phyloP scores from a whole-genome alignment of 352 stramenopile species.

The Phytophthora kernoviae region DNA sequence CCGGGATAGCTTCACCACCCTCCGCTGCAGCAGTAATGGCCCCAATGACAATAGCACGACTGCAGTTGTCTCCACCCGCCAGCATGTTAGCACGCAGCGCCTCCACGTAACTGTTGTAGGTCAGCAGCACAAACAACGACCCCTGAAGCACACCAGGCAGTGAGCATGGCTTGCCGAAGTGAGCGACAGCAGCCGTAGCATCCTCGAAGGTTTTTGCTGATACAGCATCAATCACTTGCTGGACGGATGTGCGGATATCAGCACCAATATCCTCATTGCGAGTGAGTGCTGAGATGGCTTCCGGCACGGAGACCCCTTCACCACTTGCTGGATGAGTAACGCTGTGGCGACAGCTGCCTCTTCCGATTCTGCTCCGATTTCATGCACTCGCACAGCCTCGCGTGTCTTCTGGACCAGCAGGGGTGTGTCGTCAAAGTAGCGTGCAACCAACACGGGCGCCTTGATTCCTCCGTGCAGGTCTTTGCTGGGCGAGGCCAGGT shows the following conservation, averaged over 20 bases:
- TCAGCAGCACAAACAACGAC: conserved; percentile 64
- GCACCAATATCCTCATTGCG: conserved; percentile 41
- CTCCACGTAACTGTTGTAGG: conserved; percentile 44
- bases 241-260: conserved; percentile 35
- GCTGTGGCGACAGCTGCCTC: conserved; percentile 55
- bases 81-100: conserved; percentile 61
- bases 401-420: conserved; percentile 51
- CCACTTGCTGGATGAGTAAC: conserved; percentile 58
- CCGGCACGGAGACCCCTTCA: conserved; percentile 37
- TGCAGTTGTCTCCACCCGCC: conserved; percentile 75
- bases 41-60: conserved; percentile 65
- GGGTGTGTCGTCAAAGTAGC: conserved; percentile 44
- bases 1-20: conserved; percentile 35
- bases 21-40: conserved; percentile 48
- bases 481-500: conserved; percentile 56
- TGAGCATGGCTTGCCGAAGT: conserved; percentile 65
- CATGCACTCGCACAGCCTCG: conserved; percentile 58
- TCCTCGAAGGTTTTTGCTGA: conserved; percentile 45
- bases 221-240: conserved; percentile 56
- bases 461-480: conserved; percentile 71
- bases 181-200: conserved; percentile 45
- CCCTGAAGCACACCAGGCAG: conserved; percentile 63
- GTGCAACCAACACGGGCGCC: conserved; percentile 55
- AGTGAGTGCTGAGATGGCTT: conserved; percentile 43
- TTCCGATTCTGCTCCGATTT: conserved; percentile 52